Evolutionary conservation across 75 land plant genomes (phyloP).

Genomic region (Gnetum montanum): DNA sequence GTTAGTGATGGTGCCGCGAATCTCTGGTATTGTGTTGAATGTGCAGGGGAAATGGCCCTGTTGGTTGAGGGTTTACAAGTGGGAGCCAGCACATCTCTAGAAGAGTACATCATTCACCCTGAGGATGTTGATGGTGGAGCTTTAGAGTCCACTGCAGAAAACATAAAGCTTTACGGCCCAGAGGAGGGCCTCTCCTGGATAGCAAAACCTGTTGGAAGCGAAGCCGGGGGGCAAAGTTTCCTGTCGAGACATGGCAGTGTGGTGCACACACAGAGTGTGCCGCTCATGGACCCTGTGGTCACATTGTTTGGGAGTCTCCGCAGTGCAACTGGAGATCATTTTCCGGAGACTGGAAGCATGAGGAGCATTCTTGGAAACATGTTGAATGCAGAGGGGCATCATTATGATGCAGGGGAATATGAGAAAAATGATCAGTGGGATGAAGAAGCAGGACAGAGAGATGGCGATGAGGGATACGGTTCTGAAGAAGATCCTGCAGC

Average conservation of each 20-base stretch:
- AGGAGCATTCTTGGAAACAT: slow-evolving; percentile 54
- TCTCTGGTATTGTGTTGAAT: neutral
- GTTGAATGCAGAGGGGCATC: slow-evolving; percentile 29
- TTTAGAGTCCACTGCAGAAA: slow-evolving; percentile 16
- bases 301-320: slow-evolving; percentile 75
- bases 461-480: slow-evolving; percentile 32
- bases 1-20: too few species aligned
- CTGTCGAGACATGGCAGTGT: slow-evolving; percentile 53
- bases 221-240: slow-evolving; percentile 19
- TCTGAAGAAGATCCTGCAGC: slow-evolving; percentile 32
- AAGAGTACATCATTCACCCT: slow-evolving; percentile 81
- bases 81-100: slow-evolving; percentile 65
- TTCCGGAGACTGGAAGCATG: slow-evolving; percentile 46
- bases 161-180: slow-evolving; percentile 56
- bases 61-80: slow-evolving; percentile 82
- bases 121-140: slow-evolving; percentile 36
- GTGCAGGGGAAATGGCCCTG: slow-evolving; percentile 82
- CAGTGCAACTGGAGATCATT: slow-evolving; percentile 26
- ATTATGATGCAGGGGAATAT: slow-evolving; percentile 17
- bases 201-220: slow-evolving; percentile 59
- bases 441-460: slow-evolving; percentile 39
- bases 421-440: slow-evolving; percentile 42
- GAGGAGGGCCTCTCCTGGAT: slow-evolving; percentile 78
- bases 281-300: slow-evolving; percentile 81
- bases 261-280: slow-evolving; percentile 29